Evolutionary conservation across 306 rosid genomes (phyloP), one percentile per base, ranked within the genome.

Genomic region (Geum urbanum): DNA sequence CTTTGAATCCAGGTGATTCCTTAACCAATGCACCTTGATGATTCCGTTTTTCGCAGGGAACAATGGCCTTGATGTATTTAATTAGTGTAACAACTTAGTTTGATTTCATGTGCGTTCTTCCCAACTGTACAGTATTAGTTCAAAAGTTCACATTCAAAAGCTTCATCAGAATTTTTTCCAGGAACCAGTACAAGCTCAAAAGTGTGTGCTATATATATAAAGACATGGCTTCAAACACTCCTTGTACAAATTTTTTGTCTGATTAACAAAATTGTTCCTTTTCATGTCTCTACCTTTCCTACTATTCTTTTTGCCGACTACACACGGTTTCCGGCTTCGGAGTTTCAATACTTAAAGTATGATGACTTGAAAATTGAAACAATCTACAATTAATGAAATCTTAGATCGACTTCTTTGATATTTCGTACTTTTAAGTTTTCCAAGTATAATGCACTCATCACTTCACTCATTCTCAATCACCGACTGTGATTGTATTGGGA

Each of bases 1-100:
- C 74, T 77, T 58, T 82, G n/a, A 66, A 52, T 81, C 2, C 32
- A 27, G 32, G 32, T 27, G 32, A 27, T 27, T 27, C 2, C 2
- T 27, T 2, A 27, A 27, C 32, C 32, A 27, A 27, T 27, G 32
- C 32, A 27, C 32, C 32, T 1, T 27, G 32, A 27, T 27, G 32
- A 27, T 27, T 27, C 32, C 32, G 32, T 27, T 27, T 27, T 27
- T 27, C 2, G 32, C 32, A 27, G 32, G 32, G 32, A 27, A 27
- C 32, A 27, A 27, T 27, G 32, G 32, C 32, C 32, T 27, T 1
- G 2, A 27, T 2, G 1, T 1, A 2, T 2, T 2, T 27, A 1
- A 9, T 24, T 27, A 13, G 45, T 24, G 45, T 37, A 59, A 58
- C 18, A 44, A 19, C 20, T 8, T 22, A 20, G 8, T 18, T 20